Evolutionary conservation across 805 yeast genomes (phyloP), one percentile per base, ranked within the genome.

Genomic region (Candida sphagnicola): DNA sequence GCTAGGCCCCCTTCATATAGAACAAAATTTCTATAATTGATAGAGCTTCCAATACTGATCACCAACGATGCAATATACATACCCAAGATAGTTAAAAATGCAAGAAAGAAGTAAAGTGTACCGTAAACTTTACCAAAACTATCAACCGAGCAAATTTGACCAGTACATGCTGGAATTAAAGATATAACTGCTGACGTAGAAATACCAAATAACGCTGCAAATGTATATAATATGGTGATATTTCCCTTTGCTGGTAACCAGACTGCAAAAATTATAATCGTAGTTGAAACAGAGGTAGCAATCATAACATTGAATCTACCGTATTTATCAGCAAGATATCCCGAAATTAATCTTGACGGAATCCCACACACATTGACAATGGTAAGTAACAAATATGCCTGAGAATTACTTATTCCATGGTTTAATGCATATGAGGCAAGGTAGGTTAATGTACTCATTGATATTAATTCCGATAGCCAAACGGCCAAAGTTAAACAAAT

Each of bases 101-200:
- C 56, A 33, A 70, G 65, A 37, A 65, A 62, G 40, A 72, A 57
- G 41, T 62, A 61, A 41, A 78, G 61, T 2, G 81, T 70, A 1
- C 81, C 72, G 51, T 75, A 77, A 14, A 79, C 65, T 47, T 71
- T 70, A 5, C 82, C 82, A 50, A 76, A 77, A 44, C 68, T 72
- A 32, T 71, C 72, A 1, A 75, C 70, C 37, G 73, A 70, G 13
- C 82, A 75, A 25, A 80, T 75, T 37, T 75, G 78, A 1, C 80
- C 82, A 26, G 76, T 63, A 47, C 83, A 75, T 2, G 75, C 78
- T 2, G 85, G 84, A 12, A 78, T 72, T 32, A 79, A 50, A 3
- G 83, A 70, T 35, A 79, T 60, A 3, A 78, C 73, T 0, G 83
- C 70, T 3, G 82, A 77, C 3, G 80, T 67, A 35, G 72, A 61